Conservation (phyloP, 176 grass and related monocot species). For the Cenchrus purpureus region DNA sequence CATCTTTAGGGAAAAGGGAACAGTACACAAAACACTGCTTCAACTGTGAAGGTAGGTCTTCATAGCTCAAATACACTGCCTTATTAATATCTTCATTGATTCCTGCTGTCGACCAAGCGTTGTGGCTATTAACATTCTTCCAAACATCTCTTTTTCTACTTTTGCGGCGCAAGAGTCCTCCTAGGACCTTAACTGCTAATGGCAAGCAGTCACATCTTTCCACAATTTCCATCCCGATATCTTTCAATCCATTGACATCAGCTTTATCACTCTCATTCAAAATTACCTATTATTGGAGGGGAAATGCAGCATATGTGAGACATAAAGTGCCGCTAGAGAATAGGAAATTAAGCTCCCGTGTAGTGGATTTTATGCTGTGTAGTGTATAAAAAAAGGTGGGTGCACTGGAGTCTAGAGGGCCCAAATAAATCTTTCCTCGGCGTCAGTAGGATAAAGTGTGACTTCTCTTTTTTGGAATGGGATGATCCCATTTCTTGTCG, state of each 20-base stretch:
- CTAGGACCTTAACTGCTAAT: slow-evolving; percentile 22
- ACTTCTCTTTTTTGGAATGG: too few relatives aligned
- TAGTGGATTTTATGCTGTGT: too few relatives aligned
- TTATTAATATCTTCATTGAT: slow-evolving; percentile 1
- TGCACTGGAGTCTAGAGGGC: too few relatives aligned
- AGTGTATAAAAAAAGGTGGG: too few relatives aligned
- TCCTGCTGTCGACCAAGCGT: background rate
- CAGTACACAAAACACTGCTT: slow-evolving; percentile 42
- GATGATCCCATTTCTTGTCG: too few relatives aligned
- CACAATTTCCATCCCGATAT: background rate
- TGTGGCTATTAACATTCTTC: background rate
- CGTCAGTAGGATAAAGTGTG: too few relatives aligned
- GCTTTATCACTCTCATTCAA: background rate
- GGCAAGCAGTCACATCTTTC: slow-evolving; percentile 3
- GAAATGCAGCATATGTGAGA: too few relatives aligned
- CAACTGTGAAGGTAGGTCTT: slow-evolving; percentile 39
- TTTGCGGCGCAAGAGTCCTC: background rate
- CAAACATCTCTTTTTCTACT: background rate
- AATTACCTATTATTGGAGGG: background rate
- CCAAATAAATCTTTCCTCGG: too few relatives aligned
- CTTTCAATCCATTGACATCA: background rate
- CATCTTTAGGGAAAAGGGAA: slow-evolving; percentile 30
- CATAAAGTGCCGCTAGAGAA: too few relatives aligned
- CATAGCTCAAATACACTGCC: slow-evolving; percentile 38
- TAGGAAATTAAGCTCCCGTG: too few relatives aligned